Evolutionary conservation across 2,329 filamentous ascomycete species (phyloP).

Genomic region (Falciphora oryzae): DNA sequence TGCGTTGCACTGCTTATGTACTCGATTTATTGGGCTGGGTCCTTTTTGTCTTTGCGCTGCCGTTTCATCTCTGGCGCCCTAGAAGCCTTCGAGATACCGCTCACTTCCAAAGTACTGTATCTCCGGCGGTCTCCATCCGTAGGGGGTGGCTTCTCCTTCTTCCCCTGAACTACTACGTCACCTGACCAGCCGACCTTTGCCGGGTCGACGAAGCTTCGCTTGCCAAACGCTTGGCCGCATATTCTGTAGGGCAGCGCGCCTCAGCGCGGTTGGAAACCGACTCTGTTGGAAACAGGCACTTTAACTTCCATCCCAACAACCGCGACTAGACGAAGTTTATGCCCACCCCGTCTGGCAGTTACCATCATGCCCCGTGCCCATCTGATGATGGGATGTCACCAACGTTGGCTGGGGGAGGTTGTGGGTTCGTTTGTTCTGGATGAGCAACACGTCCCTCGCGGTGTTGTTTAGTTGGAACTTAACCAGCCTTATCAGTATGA

Average conservation of each 20-base stretch:
- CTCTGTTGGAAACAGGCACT: not conserved
- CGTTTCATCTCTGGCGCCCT: not conserved
- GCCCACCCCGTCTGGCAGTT: too few relatives aligned
- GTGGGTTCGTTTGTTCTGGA: not conserved
- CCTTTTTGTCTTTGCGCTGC: not conserved
- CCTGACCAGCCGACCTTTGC: not conserved
- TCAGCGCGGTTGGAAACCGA: too few relatives aligned
- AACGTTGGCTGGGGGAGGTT: not conserved
- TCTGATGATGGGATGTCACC: not conserved
- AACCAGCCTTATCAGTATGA: not conserved
- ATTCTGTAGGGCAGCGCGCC: not conserved
- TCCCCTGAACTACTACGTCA: not conserved
- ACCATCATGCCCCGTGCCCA: not conserved
- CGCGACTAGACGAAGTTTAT: not conserved
- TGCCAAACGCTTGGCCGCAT: not conserved
- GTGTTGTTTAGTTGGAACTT: too few relatives aligned
- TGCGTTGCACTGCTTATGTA: not conserved
- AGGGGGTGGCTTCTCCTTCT: not conserved
- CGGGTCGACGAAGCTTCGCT: not conserved
- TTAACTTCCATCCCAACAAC: not conserved
- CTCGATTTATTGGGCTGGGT: too few relatives aligned
- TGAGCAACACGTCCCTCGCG: not conserved
- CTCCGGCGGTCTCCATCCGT: not conserved
- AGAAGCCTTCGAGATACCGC: not conserved
- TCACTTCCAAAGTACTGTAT: too few relatives aligned